These are phyloP conservation scores for Sclerotinia borealis DNA, from an alignment of 2,329 filamentous ascomycete species.

Conservation along the genomic window DNA sequence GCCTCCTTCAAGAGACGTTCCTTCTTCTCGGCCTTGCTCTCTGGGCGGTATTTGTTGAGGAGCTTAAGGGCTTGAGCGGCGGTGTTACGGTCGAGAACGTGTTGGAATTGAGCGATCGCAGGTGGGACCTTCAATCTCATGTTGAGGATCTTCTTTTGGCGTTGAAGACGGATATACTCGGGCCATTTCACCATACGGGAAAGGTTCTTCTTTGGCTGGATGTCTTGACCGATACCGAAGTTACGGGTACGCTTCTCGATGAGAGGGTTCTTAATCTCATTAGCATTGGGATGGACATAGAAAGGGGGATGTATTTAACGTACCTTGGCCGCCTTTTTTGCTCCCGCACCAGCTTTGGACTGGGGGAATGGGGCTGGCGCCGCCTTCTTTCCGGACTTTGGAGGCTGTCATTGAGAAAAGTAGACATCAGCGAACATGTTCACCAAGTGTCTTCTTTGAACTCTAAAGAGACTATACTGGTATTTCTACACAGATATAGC, in stretches of 20 bases:
- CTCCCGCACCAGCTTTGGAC: constrained; percentile 72
- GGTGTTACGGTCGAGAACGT: constrained; percentile 93
- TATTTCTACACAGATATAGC: constrained; percentile 39
- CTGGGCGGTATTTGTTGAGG: constrained; percentile 99
- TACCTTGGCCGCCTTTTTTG: constrained; percentile 97
- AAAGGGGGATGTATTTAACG: constrained; percentile 37
- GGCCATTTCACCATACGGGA: constrained; percentile 99
- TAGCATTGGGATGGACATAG: constrained; percentile 15
- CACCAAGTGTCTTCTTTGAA: constrained; percentile 79
- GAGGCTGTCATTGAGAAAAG: constrained; percentile 99
- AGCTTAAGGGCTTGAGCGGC: constrained; percentile 98
- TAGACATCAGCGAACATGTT: constrained; percentile 87
- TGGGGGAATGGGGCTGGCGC: constrained; percentile 94
- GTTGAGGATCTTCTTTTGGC: constrained; percentile 86
- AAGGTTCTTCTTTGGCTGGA: constrained; percentile 93
- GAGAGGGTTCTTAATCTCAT: constrained; percentile 76
- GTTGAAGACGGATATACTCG: constrained; percentile 94
- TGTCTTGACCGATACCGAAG: constrained; percentile 98
- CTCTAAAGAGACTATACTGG: constrained; percentile 71
- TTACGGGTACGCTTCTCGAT: constrained; percentile 97
- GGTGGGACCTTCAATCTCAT: constrained; percentile 98
- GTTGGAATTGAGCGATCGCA: constrained; percentile 94
- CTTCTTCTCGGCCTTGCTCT: constrained; percentile 99
- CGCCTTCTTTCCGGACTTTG: constrained; percentile 96
- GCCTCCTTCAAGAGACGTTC: constrained; percentile 98